A percentile compares a stretch with the other conserved stretches of the same genome.
Conservation (phyloP, 78 protist genomes). For the Guillardia theta region DNA sequence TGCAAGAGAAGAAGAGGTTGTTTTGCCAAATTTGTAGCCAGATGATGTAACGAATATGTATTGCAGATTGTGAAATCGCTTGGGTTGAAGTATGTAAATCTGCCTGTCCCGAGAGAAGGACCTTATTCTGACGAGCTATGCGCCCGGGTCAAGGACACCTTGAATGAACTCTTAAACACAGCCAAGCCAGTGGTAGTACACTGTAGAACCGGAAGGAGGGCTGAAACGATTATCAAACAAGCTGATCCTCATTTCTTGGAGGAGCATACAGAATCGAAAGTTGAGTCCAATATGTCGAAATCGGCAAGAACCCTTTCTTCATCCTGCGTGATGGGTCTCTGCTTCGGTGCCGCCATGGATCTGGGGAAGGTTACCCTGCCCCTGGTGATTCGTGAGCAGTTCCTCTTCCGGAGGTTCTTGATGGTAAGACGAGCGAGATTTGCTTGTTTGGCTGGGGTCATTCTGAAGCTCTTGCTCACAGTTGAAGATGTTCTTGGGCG, state of each 20-base stretch:
- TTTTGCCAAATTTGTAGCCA: too few species aligned
- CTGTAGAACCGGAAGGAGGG: background rate
- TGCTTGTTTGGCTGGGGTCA: too few species aligned
- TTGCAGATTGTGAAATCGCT: background rate
- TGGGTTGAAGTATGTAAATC: background rate
- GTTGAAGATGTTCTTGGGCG: background rate
- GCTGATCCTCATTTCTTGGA: background rate
- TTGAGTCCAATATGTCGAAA: background rate
- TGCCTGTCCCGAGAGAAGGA: background rate
- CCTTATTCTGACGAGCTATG: background rate
- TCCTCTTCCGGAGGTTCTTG: background rate
- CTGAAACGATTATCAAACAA: background rate
- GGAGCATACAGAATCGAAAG: background rate
- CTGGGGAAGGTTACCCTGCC: conserved; percentile 4
- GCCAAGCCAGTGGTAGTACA: background rate
- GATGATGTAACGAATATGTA: too few species aligned
- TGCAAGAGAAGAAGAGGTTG: background rate
- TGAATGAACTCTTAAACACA: background rate
- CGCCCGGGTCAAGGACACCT: background rate
- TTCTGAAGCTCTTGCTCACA: too few species aligned
- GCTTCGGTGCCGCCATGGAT: background rate
- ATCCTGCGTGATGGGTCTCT: background rate
- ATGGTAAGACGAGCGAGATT: too few species aligned
- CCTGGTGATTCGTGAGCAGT: background rate
- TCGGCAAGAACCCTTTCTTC: background rate